Conservation (phyloP, 176 grass and related monocot genomes). For the Triticum dicoccoides region DNA sequence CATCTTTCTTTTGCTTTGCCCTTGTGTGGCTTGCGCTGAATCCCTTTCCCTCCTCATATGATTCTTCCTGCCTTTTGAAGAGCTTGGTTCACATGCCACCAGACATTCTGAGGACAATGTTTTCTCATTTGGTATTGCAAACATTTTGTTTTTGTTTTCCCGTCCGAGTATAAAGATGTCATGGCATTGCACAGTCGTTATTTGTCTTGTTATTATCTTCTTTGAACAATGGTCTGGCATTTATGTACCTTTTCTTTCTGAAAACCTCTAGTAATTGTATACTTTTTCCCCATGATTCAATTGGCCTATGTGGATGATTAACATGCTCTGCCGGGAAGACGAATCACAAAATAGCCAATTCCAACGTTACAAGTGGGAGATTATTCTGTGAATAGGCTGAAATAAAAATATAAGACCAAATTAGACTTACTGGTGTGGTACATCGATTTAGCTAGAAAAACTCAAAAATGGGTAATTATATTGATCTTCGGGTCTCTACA, state of each 20-base stretch:
- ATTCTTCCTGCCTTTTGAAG: constrained; percentile 1
- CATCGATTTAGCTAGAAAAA: neutral
- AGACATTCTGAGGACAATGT: constrained; percentile 8
- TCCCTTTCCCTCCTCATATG: constrained; percentile 19
- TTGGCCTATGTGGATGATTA: neutral
- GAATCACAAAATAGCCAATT: neutral
- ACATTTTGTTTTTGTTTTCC: neutral
- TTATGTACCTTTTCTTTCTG: neutral
- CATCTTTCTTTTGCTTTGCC: constrained; percentile 42
- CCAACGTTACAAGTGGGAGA: neutral
- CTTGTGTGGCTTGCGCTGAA: constrained; percentile 46
- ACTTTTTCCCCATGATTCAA: neutral
- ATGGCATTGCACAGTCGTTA: neutral
- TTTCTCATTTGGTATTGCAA: neutral
- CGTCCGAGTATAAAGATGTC: neutral
- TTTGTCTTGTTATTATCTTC: neutral
- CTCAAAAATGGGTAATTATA: neutral
- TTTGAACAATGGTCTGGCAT: neutral
- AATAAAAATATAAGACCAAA: neutral
- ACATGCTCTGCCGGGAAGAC: neutral
- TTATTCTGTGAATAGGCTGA: too few species aligned
- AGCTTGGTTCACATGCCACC: constrained; percentile 31
- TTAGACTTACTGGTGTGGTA: neutral
- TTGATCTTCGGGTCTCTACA: neutral
- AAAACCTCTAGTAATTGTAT: neutral